These are phyloP conservation scores for Hymenoscyphus salicellus DNA, from an alignment of 2,329 filamentous ascomycete species.

Conservation along the genomic window DNA sequence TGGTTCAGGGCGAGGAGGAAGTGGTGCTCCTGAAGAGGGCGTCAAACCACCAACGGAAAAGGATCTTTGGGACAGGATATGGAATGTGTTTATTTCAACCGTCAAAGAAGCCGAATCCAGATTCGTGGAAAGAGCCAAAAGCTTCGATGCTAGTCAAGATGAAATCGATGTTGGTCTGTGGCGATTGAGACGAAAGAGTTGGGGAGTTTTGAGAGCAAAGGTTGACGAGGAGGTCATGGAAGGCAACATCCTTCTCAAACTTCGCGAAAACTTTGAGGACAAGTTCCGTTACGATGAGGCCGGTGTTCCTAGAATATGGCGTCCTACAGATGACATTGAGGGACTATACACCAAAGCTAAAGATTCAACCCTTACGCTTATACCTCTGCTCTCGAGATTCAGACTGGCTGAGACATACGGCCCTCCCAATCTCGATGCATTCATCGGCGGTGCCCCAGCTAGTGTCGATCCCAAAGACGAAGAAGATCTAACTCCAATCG, in stretches of 20 bases:
- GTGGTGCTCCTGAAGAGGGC: constrained; percentile 73
- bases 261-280: constrained; percentile 97
- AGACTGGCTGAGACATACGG: constrained; percentile 69
- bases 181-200: constrained; percentile 89
- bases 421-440: constrained; percentile 77
- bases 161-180: constrained; percentile 92
- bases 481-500: constrained; percentile 83
- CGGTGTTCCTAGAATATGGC: constrained; percentile 94
- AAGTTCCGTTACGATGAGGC: constrained; percentile 97
- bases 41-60: constrained; percentile 74
- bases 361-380: constrained; percentile 86
- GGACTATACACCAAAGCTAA: constrained; percentile 88
- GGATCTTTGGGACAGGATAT: constrained; percentile 93
- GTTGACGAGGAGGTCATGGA: constrained; percentile 98
- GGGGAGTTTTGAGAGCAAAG: constrained; percentile 83
- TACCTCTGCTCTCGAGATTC: constrained; percentile 85
- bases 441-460: constrained; percentile 75
- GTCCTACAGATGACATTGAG: constrained; percentile 94
- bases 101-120: constrained; percentile 81
- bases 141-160: constrained; percentile 86
- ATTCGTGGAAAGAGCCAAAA: constrained; percentile 84
- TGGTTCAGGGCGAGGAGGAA: constrained; percentile 79
- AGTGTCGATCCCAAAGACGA: constrained; percentile 79
- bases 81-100: constrained; percentile 77
- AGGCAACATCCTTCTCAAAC: constrained; percentile 90